Conservation (phyloP, 176 grass and related monocot species). For the Dactylis glomerata region DNA sequence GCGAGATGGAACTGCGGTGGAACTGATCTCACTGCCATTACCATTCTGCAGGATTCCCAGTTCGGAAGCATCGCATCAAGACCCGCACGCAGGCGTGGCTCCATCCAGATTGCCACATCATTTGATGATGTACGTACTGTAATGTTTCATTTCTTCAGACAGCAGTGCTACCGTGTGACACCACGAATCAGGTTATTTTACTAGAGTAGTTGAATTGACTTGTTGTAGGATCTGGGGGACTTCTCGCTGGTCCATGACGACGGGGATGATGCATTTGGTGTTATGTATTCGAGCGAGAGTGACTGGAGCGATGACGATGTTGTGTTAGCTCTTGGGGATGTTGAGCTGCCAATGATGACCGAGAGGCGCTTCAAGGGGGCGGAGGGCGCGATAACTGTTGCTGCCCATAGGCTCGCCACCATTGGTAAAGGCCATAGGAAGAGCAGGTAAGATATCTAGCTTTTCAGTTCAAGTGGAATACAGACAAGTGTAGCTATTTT, state of each 20-base stretch:
- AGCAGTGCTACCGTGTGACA: neutral
- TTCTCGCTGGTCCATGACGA: conserved; percentile 32
- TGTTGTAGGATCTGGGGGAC: conserved; percentile 35
- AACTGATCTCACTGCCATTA: neutral
- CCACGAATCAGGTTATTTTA: neutral
- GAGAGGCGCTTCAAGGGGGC: conserved; percentile 32
- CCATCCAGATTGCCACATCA: neutral
- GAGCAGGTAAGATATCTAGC: conserved; percentile 43
- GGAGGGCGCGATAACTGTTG: conserved; percentile 56
- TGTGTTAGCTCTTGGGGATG: conserved; percentile 39
- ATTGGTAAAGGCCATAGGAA: conserved; percentile 40
- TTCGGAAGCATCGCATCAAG: neutral
- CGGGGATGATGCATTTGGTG: conserved; percentile 13
- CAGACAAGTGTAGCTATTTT: neutral
- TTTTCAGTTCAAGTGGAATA: conserved; percentile 6
- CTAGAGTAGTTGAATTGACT: neutral
- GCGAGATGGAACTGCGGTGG: neutral
- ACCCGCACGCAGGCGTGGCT: neutral
- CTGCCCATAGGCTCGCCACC: conserved; percentile 54
- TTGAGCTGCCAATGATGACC: conserved; percentile 48
- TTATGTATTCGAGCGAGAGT: conserved; percentile 59
- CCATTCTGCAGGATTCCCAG: conserved; percentile 16
- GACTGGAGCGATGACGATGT: conserved; percentile 70
- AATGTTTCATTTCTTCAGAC: neutral
- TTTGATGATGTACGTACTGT: conserved; percentile 38